Conservation (phyloP, 164 flowering plant genomes). For the Brasenia schreberi region DNA sequence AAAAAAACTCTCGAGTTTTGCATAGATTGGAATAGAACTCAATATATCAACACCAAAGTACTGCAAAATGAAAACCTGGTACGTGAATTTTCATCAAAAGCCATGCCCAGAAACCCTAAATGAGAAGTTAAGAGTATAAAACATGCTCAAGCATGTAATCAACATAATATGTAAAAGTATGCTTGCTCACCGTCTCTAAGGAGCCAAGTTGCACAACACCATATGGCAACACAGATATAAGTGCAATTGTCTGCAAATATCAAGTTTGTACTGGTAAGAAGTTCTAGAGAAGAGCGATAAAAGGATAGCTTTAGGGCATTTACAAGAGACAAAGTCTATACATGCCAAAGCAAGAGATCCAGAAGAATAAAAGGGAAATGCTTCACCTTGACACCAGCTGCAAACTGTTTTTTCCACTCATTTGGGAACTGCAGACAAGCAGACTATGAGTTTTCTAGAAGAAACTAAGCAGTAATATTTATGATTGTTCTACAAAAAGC, state of each 20-base stretch:
- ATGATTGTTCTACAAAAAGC: too few relatives aligned
- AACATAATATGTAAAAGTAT: neutral
- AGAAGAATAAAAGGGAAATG: too few relatives aligned
- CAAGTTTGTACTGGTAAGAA: neutral
- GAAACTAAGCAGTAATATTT: too few relatives aligned
- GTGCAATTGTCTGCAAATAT: constrained; percentile 61
- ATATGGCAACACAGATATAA: constrained; percentile 59
- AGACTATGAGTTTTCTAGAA: constrained; percentile 1
- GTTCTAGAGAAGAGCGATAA: neutral
- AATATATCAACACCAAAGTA: too few relatives aligned
- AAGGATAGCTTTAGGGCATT: too few relatives aligned
- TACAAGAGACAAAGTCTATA: neutral
- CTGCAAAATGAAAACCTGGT: too few relatives aligned
- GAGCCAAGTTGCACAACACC: constrained; percentile 95
- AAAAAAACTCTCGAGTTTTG: too few relatives aligned
- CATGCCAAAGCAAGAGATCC: too few relatives aligned
- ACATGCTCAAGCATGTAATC: neutral
- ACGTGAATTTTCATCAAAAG: too few relatives aligned
- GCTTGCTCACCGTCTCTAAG: constrained; percentile 40
- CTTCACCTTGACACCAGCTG: constrained; percentile 72
- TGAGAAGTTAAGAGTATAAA: neutral
- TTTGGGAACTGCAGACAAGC: constrained; percentile 32
- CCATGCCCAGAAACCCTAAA: too few relatives aligned
- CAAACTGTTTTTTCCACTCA: constrained; percentile 60
- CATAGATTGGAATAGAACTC: too few relatives aligned